A percentile compares a stretch with the other conserved stretches of the same genome.
phyloP scores from a whole-genome alignment of 1,139 yeast species.

The Candida sp. region DNA sequence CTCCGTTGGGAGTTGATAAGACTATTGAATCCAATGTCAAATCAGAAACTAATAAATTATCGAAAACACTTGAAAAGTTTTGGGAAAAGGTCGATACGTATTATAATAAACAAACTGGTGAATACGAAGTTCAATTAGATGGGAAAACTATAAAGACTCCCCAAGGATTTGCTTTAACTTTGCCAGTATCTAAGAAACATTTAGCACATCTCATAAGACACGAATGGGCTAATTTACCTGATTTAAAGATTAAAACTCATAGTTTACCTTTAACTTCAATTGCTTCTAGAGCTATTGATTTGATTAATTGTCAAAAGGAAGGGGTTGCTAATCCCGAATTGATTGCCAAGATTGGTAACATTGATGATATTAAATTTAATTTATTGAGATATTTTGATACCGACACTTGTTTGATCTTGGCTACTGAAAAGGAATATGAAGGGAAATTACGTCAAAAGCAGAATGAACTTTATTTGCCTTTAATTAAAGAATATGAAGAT shows the following conservation, averaged over 20 bases:
- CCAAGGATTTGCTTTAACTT: conserved; percentile 62
- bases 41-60: conserved; percentile 67
- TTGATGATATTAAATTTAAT: conserved; percentile 50
- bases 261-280: conserved; percentile 84
- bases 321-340: conserved; percentile 39
- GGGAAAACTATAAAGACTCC: conserved; percentile 82
- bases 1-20: conserved; percentile 33
- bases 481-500: conserved; percentile 64
- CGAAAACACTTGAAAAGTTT: conserved; percentile 70
- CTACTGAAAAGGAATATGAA: conserved; percentile 80
- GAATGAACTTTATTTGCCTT: conserved; percentile 70
- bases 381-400: conserved; percentile 86
- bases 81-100: conserved; percentile 76
- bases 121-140: conserved; percentile 63
- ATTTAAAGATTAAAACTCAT: conserved; percentile 71
- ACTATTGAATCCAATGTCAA: conserved; percentile 50
- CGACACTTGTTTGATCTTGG: conserved; percentile 83
- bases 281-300: conserved; percentile 82
- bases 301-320: conserved; percentile 27
- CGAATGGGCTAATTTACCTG: conserved; percentile 83
- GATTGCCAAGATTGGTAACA: conserved; percentile 57
- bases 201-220: conserved; percentile 77
- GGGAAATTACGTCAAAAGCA: conserved; percentile 78
- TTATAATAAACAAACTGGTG: conserved; percentile 19
- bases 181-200: conserved; percentile 58